Evolutionary conservation across 148 eudicot species (phyloP).

Genomic region (Rhododendron molle): DNA sequence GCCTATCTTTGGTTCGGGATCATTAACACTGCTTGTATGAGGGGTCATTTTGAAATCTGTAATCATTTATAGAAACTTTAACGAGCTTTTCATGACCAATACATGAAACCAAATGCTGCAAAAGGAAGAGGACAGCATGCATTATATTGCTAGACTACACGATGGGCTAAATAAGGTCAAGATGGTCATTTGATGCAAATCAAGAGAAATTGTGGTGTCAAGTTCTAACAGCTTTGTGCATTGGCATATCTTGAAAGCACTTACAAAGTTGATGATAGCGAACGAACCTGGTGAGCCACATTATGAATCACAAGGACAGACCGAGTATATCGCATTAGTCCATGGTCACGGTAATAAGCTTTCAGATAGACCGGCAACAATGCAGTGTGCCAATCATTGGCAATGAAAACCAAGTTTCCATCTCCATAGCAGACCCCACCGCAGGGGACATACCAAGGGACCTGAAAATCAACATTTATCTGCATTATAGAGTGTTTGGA

Average conservation of each 20-base stretch:
- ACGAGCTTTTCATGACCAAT: not conserved
- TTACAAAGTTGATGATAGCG: not conserved
- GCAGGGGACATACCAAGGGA: conserved; percentile 97
- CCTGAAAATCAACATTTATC: conserved; percentile 43
- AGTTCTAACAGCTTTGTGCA: not conserved
- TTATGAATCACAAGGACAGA: conserved; percentile 94
- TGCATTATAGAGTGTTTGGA: not conserved
- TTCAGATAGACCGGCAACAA: conserved; percentile 90
- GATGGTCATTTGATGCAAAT: not conserved
- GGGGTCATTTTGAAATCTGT: not conserved
- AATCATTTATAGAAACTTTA: not conserved
- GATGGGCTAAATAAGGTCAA: not conserved
- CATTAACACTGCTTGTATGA: not conserved
- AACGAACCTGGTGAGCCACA: conserved; percentile 91
- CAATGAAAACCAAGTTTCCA: conserved; percentile 94
- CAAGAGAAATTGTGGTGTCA: not conserved
- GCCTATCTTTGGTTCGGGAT: not conserved
- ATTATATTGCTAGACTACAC: not conserved
- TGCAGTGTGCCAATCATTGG: conserved; percentile 99
- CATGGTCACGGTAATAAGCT: conserved; percentile 92
- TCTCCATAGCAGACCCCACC: conserved; percentile 97
- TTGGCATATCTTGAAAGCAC: not conserved
- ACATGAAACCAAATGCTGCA: not conserved
- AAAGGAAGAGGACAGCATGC: not conserved
- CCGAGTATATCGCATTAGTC: conserved; percentile 73